These are phyloP conservation scores for Hanseniaspora gamundiae DNA, from an alignment of 1,139 yeast species.

Conservation along the genomic window DNA sequence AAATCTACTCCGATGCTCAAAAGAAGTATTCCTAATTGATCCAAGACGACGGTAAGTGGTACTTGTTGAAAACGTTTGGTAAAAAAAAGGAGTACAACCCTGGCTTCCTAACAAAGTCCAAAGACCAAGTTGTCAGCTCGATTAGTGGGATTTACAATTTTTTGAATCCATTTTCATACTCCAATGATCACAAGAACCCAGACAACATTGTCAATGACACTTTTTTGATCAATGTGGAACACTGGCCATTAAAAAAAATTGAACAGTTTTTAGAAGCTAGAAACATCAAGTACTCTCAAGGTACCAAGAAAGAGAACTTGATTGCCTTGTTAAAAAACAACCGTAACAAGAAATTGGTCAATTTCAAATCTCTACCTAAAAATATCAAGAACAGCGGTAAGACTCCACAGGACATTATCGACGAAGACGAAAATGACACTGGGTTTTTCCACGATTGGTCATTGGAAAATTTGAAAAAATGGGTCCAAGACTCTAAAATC, in stretches of 20 bases:
- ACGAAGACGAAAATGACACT: slow-evolving; percentile 19
- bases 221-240: slow-evolving; percentile 33
- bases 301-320: slow-evolving; percentile 36
- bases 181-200: slow-evolving; percentile 7
- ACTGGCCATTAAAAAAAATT: slow-evolving; percentile 38
- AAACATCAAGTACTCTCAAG: slow-evolving; percentile 34
- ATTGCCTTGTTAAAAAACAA: slow-evolving; percentile 35
- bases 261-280: slow-evolving; percentile 41
- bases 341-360: slow-evolving; percentile 31
- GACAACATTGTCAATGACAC: slow-evolving; percentile 33
- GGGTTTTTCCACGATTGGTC: slow-evolving; percentile 35
- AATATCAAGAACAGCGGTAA: slow-evolving; percentile 3
- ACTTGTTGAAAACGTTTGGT: slow-evolving; percentile 21
- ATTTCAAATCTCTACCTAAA: slow-evolving; percentile 12
- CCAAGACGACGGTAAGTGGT: slow-evolving; percentile 30
- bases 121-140: slow-evolving; percentile 16
- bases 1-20: slow-evolving; percentile 20
- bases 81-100: background rate
- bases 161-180: slow-evolving; percentile 4
- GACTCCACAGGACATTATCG: slow-evolving; percentile 4
- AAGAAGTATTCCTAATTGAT: slow-evolving; percentile 26
- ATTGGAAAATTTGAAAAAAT: slow-evolving; percentile 28
- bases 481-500: slow-evolving; percentile 30
- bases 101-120: slow-evolving; percentile 21
- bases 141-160: slow-evolving; percentile 12